Base-by-base conservation (phyloP, 768 basidiomycete genomes). In the Dacryopinax primogenitus region DNA sequence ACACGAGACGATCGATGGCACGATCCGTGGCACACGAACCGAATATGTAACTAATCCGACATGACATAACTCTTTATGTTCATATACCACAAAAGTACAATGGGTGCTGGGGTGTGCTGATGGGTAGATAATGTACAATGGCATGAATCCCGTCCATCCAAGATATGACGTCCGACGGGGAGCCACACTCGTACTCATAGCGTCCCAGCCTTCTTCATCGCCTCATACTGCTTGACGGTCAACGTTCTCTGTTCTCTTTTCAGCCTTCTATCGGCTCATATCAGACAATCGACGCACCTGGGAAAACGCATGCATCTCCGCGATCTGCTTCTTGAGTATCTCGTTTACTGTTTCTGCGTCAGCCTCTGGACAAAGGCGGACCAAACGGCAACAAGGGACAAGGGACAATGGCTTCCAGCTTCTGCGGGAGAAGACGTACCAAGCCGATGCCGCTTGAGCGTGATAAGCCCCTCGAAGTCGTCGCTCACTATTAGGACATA, bases 221-320 rank as follows among this genome's bases (percentile, higher is more conserved):
- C 63, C 18, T 64, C 67, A 64, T 66, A 88, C 73, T 89, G 86
- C 68, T 80, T 79, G 3, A 83, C 85, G 2, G 87, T 88, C 65
- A 84, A 82, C 0, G 87, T 85, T 84, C 86, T 88, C 87, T 89
- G 67, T 32, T 35, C n/a, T 34, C 3, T 28, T 26, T 1, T 28
- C 32, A 47, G 11, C 33, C 67, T 26, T 51, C 12, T 0, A 35
- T 45, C 39, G 15, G 33, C 35, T 32, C 44, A 58, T 33, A 62
- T 15, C 1, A 32, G 64, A 32, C 64, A 23, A 41, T 47, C 26
- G 62, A 64, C 76, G 63, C 68, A 90, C 90, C 84, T 92, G 90
- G 15, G 90, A 90, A 74, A 92, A 92, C 3, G 90, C 90, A 70
- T 92, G 90, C 81, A 92, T 85, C 65, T 86, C 82, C 0, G 86